A percentile compares a stretch with the other conserved stretches of the same genome.
phyloP scores from a whole-genome alignment of 441 rosid genomes.

The Geranium incanum region DNA sequence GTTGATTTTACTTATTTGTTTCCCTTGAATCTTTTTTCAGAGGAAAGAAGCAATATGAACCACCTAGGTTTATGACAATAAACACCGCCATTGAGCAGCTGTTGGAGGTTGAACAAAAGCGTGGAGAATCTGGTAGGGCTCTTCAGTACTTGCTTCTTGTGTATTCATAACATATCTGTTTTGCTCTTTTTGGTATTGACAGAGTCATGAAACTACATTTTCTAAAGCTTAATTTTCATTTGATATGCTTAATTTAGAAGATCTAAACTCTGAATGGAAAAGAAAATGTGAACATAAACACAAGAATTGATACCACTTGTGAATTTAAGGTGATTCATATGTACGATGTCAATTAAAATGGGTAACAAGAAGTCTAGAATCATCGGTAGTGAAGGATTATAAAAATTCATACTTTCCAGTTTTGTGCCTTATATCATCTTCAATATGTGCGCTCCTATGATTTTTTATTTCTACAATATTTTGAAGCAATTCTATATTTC shows the following conservation, averaged over 20 bases:
- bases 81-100: slow-evolving; percentile 85
- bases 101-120: slow-evolving; percentile 60
- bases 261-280: not conserved
- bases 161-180: not conserved
- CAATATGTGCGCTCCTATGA: not conserved
- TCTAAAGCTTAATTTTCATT: not conserved
- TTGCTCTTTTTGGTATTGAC: not conserved
- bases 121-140: slow-evolving; percentile 49
- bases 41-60: slow-evolving; percentile 75
- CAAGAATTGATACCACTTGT: not conserved
- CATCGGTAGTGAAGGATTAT: too few species aligned
- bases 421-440: too few species aligned
- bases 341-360: not conserved
- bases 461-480: not conserved
- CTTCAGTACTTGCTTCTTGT: not conserved
- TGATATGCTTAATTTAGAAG: not conserved
- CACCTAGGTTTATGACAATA: slow-evolving; percentile 77
- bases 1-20: slow-evolving; percentile 5
- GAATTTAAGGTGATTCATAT: not conserved
- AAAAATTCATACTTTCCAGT: too few species aligned
- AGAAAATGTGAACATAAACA: not conserved
- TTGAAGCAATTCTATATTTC: not conserved
- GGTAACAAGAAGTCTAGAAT: not conserved
- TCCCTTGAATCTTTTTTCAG: slow-evolving; percentile 26
- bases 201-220: not conserved